Percentiles rank a stretch among this genome's conserved stretches.
These are phyloP conservation scores for Neofusicoccum laricinum DNA, from an alignment of 2,329 filamentous ascomycete genomes.

Conservation along the genomic window DNA sequence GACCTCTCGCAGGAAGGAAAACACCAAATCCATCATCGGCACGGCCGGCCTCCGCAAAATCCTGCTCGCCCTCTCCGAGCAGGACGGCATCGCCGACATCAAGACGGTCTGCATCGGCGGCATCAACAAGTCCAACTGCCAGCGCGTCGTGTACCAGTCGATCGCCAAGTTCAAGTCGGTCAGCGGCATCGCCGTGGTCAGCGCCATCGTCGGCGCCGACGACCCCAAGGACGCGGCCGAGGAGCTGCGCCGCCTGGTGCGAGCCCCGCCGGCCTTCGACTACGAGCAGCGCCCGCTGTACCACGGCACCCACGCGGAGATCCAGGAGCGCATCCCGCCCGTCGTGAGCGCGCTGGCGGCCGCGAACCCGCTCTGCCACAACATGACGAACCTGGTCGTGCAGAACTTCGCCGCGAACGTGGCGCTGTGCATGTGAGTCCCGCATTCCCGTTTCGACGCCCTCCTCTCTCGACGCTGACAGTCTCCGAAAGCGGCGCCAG, in stretches of 20 bases:
- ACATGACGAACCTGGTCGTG: constrained; percentile 96
- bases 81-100: constrained; percentile 23
- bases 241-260: constrained; percentile 58
- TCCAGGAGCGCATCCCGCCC: constrained; percentile 23
- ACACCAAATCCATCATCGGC: constrained; percentile 80
- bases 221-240: constrained; percentile 64
- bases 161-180: constrained; percentile 56
- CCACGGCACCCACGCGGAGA: constrained; percentile 12
- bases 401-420: constrained; percentile 95
- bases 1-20: constrained; percentile 64
- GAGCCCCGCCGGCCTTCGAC: constrained; percentile 25
- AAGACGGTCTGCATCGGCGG: constrained; percentile 81
- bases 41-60: constrained; percentile 68
- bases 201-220: constrained; percentile 74
- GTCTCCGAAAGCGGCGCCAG: constrained; percentile 58
- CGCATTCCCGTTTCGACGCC: background rate
- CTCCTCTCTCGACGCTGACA: too few relatives aligned
- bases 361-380: constrained; percentile 76
- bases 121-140: constrained; percentile 73
- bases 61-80: constrained; percentile 57
- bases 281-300: background rate
- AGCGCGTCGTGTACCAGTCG: constrained; percentile 72
- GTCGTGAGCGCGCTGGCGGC: constrained; percentile 61
- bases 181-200: constrained; percentile 84
- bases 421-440: constrained; percentile 65